Conservation (phyloP, 768 basidiomycete genomes). For the Mycena olivaceomarginata region DNA sequence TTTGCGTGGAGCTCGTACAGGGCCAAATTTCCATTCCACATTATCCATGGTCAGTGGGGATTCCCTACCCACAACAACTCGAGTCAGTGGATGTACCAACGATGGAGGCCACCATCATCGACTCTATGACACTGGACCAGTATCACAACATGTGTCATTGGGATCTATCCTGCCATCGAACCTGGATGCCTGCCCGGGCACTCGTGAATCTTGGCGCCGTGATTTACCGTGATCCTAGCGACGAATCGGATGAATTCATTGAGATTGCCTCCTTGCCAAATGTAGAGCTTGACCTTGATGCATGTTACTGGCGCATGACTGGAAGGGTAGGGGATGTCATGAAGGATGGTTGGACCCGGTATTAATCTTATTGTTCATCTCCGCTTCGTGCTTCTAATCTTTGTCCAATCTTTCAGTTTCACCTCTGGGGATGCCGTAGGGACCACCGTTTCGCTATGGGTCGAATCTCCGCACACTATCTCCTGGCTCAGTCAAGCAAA, state of each 20-base stretch:
- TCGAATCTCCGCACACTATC: not conserved
- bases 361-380: not conserved
- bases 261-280: not conserved
- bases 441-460: not conserved
- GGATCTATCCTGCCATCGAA: not conserved
- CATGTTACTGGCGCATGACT: not conserved
- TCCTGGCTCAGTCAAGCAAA: constrained; percentile 6
- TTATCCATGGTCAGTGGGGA: not conserved
- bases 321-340: not conserved
- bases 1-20: not conserved
- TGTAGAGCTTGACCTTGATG: not conserved
- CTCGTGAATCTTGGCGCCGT: not conserved
- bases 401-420: not conserved
- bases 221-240: not conserved
- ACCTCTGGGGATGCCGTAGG: not conserved
- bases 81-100: not conserved
- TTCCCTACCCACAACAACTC: not conserved
- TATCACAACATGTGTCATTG: not conserved
- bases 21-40: too few species aligned
- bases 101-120: not conserved
- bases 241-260: not conserved
- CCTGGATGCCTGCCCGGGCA: not conserved
- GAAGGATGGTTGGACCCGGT: constrained; percentile 6
- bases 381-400: not conserved
- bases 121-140: not conserved